phyloP scores from a whole-genome alignment of 805 yeast genomes.

The Lipomyces mesembrius region DNA sequence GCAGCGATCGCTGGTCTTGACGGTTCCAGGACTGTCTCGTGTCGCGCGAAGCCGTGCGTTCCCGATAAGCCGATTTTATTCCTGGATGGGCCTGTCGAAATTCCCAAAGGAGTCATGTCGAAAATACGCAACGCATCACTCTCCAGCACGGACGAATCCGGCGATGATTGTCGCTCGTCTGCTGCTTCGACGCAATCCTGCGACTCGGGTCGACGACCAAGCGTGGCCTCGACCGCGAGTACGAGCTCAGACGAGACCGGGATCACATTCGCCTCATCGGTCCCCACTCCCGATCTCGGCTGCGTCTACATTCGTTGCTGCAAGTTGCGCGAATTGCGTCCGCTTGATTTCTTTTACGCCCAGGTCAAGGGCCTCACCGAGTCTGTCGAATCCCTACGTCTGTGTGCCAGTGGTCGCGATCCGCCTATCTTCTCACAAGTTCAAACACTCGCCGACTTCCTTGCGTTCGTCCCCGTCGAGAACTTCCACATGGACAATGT shows the following conservation, averaged over 20 bases:
- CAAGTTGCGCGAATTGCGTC: slow-evolving; percentile 34
- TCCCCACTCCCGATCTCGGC: slow-evolving; percentile 16
- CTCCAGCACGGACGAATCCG: neutral
- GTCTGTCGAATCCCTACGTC: slow-evolving; percentile 17
- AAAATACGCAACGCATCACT: neutral
- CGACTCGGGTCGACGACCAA: neutral
- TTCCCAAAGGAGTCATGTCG: neutral
- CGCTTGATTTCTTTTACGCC: slow-evolving; percentile 14
- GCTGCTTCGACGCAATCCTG: neutral
- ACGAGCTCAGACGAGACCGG: neutral
- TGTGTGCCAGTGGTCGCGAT: slow-evolving; percentile 6
- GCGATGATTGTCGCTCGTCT: neutral
- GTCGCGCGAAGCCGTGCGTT: neutral
- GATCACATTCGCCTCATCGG: neutral
- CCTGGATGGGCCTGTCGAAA: neutral
- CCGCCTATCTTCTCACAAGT: slow-evolving; percentile 18
- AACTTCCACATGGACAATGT: slow-evolving; percentile 14
- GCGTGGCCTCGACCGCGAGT: slow-evolving; percentile 2
- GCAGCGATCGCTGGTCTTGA: slow-evolving; percentile 15
- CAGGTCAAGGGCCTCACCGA: slow-evolving; percentile 25
- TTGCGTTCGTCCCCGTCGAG: slow-evolving; percentile 27
- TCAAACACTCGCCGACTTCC: slow-evolving; percentile 34
- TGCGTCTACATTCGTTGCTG: slow-evolving; percentile 33
- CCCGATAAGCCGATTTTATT: neutral
- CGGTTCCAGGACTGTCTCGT: neutral